Conservation (phyloP, 225 moss, liverwort and hornwort genomes). For the Takakia lepidozioides region DNA sequence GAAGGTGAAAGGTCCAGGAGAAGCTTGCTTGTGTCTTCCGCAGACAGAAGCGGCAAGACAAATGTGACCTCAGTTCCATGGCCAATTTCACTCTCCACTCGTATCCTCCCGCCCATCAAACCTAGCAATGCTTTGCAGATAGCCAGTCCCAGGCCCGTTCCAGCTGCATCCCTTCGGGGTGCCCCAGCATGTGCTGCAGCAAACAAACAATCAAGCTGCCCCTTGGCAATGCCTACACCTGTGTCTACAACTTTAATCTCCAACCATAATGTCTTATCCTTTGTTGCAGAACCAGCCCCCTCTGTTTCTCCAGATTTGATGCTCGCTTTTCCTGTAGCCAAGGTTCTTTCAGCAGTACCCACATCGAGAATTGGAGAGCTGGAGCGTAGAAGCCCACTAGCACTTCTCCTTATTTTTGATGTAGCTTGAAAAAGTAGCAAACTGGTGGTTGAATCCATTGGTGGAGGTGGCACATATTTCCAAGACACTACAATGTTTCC, state of each 20-base stretch:
- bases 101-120: slow-evolving; percentile 69
- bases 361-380: slow-evolving; percentile 7
- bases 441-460: slow-evolving; percentile 19
- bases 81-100: slow-evolving; percentile 54
- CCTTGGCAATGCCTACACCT: slow-evolving; percentile 72
- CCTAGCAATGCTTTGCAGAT: slow-evolving; percentile 81
- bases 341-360: slow-evolving; percentile 10
- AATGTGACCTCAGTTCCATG: slow-evolving; percentile 67
- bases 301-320: slow-evolving; percentile 15
- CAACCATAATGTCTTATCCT: slow-evolving; percentile 56
- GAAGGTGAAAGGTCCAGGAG: slow-evolving; percentile 31
- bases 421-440: slow-evolving; percentile 15
- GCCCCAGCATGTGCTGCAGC: slow-evolving; percentile 64
- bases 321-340: slow-evolving; percentile 11
- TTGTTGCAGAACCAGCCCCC: slow-evolving; percentile 2
- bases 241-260: slow-evolving; percentile 75
- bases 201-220: slow-evolving; percentile 63
- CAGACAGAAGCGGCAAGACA: slow-evolving; percentile 62
- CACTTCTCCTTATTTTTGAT: slow-evolving; percentile 44
- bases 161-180: slow-evolving; percentile 65
- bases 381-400: slow-evolving; percentile 19
- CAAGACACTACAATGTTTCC: slow-evolving; percentile 55
- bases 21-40: slow-evolving; percentile 52
- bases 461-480: slow-evolving; percentile 52
- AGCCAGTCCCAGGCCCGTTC: slow-evolving; percentile 79